These are phyloP conservation scores for Solanum microdontum DNA, from an alignment of 257 asterid species.

Conservation along the genomic window DNA sequence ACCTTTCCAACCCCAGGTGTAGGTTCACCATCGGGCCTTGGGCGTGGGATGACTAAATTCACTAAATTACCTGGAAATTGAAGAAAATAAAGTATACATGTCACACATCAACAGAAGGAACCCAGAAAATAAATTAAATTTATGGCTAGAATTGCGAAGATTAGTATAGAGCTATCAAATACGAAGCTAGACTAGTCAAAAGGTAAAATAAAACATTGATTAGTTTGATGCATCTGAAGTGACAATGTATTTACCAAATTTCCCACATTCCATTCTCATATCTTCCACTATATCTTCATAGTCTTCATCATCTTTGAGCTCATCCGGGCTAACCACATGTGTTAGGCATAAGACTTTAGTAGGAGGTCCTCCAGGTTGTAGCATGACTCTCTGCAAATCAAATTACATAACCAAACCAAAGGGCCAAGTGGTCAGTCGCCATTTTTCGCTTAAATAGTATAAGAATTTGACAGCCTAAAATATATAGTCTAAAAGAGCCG, in stretches of 20 bases:
- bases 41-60: constrained; percentile 79
- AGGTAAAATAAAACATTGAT: not conserved
- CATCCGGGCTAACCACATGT: constrained; percentile 60
- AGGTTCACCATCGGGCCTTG: constrained; percentile 51
- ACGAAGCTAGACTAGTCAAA: not conserved
- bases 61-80: constrained; percentile 60
- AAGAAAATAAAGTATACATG: not conserved
- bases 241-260: constrained; percentile 25
- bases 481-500: not conserved
- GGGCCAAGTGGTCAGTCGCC: not conserved
- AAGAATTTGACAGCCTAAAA: not conserved
- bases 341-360: constrained; percentile 90
- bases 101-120: not conserved
- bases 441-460: not conserved
- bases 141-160: not conserved
- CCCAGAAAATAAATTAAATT: not conserved
- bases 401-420: not conserved
- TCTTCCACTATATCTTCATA: constrained; percentile 83
- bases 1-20: constrained; percentile 96
- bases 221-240: not conserved
- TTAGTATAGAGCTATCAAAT: not conserved
- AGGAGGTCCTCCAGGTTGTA: constrained; percentile 47
- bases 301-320: constrained; percentile 68
- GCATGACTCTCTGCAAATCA: constrained; percentile 59
- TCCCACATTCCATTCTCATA: constrained; percentile 85